phyloP scores from a whole-genome alignment of 2,329 filamentous ascomycete genomes.

The Fusarium euwallaceae region DNA sequence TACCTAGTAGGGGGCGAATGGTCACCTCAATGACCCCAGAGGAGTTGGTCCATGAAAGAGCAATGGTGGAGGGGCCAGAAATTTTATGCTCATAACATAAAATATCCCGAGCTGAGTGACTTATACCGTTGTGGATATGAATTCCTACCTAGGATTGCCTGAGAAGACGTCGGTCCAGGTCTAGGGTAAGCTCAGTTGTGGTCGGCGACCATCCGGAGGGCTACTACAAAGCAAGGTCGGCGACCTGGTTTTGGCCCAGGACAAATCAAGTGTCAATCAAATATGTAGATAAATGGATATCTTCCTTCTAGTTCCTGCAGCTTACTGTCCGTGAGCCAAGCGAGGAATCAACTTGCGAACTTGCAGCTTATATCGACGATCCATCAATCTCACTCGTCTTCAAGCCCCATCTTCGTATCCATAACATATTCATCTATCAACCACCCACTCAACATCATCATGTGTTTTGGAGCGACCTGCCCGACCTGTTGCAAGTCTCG shows the following conservation, averaged over 20 bases:
- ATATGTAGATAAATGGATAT: neutral
- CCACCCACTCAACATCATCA: slow-evolving; percentile 36
- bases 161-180: neutral
- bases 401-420: neutral
- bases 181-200: neutral
- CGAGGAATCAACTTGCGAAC: neutral
- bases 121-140: neutral
- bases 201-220: neutral
- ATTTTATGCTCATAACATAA: too few species aligned
- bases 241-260: neutral
- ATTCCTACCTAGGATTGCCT: neutral
- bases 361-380: neutral
- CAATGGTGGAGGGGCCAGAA: neutral
- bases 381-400: neutral
- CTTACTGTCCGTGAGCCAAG: neutral
- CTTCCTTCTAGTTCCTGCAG: neutral
- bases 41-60: neutral
- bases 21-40: neutral
- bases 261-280: neutral
- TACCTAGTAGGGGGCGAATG: neutral
- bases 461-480: slow-evolving; percentile 59
- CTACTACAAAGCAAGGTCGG: neutral
- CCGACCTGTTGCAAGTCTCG: slow-evolving; percentile 56
- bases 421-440: neutral
- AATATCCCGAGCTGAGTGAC: neutral